Percentiles rank a stretch among this genome's conserved stretches.
Evolutionary conservation across 345 rosid species (phyloP).

Genomic region (Moricandia moricandioides): DNA sequence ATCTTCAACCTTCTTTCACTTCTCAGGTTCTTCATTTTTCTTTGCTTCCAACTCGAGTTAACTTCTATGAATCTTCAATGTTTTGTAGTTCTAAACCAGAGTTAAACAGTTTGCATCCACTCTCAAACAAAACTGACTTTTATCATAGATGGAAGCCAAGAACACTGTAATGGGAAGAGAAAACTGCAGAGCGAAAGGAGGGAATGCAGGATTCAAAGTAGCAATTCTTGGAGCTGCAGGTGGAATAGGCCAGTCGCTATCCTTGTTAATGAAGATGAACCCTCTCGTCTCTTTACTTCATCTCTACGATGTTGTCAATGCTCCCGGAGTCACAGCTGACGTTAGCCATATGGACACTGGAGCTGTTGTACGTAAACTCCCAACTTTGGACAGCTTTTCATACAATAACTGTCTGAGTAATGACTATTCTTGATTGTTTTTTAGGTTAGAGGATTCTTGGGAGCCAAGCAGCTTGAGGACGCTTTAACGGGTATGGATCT

Average conservation of each 20-base stretch:
- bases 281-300: constrained; percentile 83
- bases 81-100: not conserved
- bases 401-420: not conserved
- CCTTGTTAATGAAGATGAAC: constrained; percentile 70
- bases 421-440: constrained; percentile 8
- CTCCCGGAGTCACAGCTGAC: constrained; percentile 92
- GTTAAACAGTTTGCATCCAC: not conserved
- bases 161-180: constrained; percentile 42
- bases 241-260: constrained; percentile 72
- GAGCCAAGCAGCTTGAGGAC: constrained; percentile 68
- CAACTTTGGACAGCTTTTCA: not conserved
- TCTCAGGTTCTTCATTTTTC: constrained; percentile 41
- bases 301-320: constrained; percentile 75
- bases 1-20: constrained; percentile 50
- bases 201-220: constrained; percentile 71
- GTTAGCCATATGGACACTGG: constrained; percentile 87
- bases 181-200: constrained; percentile 69
- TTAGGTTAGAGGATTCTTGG: constrained; percentile 82
- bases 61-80: not conserved
- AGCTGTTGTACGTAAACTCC: constrained; percentile 60
- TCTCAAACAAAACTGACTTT: not conserved
- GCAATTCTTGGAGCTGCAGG: constrained; percentile 84
- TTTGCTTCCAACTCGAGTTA: constrained; percentile 21
- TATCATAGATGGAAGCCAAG: constrained; percentile 43
- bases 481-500: constrained; percentile 80